These are phyloP conservation scores for Penicillium flavigenum DNA, from an alignment of 495 filamentous ascomycete species.

Conservation along the genomic window DNA sequence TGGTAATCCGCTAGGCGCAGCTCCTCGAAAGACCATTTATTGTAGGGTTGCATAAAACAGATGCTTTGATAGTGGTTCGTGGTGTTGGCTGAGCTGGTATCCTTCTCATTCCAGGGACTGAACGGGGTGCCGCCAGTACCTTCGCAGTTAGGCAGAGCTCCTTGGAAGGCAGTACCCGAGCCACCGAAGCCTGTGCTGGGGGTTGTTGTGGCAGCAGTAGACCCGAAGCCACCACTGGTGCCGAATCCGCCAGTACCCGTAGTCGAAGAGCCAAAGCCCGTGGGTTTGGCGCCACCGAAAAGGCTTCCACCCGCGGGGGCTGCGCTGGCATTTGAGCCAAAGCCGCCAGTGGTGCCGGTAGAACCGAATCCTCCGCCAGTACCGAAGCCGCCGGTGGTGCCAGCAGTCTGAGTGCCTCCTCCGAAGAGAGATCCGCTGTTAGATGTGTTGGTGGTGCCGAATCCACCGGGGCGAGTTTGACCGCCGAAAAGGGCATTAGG, in stretches of 20 bases:
- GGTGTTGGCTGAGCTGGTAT: constrained; percentile 49
- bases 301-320: constrained; percentile 40
- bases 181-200: constrained; percentile 38
- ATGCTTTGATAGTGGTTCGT: constrained; percentile 85
- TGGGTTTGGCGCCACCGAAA: constrained; percentile 47
- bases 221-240: constrained; percentile 26
- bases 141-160: constrained; percentile 45
- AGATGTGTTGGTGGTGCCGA: constrained; percentile 46
- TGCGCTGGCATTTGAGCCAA: constrained; percentile 46
- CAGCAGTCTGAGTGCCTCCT: constrained; percentile 28
- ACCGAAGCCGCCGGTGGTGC: constrained; percentile 50
- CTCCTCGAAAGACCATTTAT: constrained; percentile 88
- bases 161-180: constrained; percentile 50
- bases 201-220: constrained; percentile 13
- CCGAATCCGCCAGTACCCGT: constrained; percentile 23
- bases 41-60: constrained; percentile 79
- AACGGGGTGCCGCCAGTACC: constrained; percentile 78
- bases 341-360: constrained; percentile 29
- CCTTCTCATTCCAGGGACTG: constrained; percentile 77
- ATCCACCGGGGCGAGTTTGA: constrained; percentile 44
- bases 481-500: constrained; percentile 39
- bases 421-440: constrained; percentile 54
- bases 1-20: constrained; percentile 85
- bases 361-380: constrained; percentile 26
- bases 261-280: constrained; percentile 40